phyloP scores from a whole-genome alignment of 2,329 filamentous ascomycete species.

The Xylariaceae sp. region DNA sequence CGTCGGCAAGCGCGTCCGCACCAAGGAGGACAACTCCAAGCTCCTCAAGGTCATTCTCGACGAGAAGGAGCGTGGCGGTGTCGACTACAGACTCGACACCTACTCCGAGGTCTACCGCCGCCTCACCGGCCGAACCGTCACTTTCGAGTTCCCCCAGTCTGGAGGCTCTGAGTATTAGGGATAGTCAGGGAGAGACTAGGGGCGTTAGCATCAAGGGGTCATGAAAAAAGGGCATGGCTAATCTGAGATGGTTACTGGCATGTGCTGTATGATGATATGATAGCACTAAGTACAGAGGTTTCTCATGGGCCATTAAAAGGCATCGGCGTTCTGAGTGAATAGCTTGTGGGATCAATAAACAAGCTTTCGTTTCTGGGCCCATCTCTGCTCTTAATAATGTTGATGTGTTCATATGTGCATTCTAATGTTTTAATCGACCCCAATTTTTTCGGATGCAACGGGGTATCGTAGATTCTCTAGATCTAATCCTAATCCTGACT shows the following conservation, averaged over 20 bases:
- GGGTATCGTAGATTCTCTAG: slow-evolving; percentile 41
- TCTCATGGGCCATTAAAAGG: slow-evolving; percentile 35
- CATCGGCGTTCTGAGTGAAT: slow-evolving; percentile 47
- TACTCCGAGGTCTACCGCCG: slow-evolving; percentile 99
- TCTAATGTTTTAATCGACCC: neutral
- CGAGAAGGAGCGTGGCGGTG: slow-evolving; percentile 99
- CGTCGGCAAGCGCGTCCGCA: slow-evolving; percentile 97
- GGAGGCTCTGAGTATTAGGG: slow-evolving; percentile 76
- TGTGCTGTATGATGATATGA: slow-evolving; percentile 26
- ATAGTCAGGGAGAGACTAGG: slow-evolving; percentile 29
- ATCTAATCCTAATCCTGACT: slow-evolving; percentile 40
- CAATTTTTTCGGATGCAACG: neutral
- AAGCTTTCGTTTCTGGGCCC: slow-evolving; percentile 31
- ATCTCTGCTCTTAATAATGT: slow-evolving; percentile 8
- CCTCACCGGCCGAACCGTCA: slow-evolving; percentile 92
- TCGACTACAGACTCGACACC: slow-evolving; percentile 99
- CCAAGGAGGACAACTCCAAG: slow-evolving; percentile 99
- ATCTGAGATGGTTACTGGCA: slow-evolving; percentile 24
- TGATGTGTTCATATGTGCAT: slow-evolving; percentile 5
- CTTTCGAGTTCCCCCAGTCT: slow-evolving; percentile 97
- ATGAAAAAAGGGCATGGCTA: slow-evolving; percentile 8
- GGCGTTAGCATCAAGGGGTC: slow-evolving; percentile 3
- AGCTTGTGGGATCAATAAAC: slow-evolving; percentile 46
- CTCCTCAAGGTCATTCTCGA: slow-evolving; percentile 98
- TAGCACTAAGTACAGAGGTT: slow-evolving; percentile 25